Evolutionary conservation across 2,329 filamentous ascomycete species (phyloP), one percentile per base, ranked within the genome.

Genomic region (Pleurostoma richardsiae): DNA sequence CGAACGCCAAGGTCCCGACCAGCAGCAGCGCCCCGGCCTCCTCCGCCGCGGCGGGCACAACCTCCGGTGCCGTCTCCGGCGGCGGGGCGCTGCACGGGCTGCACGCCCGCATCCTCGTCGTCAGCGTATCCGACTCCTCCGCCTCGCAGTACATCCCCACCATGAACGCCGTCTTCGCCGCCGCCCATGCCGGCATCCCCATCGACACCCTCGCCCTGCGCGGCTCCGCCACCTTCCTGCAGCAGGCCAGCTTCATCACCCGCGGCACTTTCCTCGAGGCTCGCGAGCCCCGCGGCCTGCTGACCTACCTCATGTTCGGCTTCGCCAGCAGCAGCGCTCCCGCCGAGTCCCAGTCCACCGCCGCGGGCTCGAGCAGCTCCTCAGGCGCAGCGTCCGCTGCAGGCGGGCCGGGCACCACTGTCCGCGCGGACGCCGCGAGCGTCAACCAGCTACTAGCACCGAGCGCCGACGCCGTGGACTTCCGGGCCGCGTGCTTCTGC

Each of bases 101-200:
- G 26, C 85, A 88, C 55, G 86, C 85, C 10, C 87, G 94, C 50
- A 95, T 99, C 59, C 78, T 99, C 46, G 84, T 97, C 52, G 66
- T 99, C 45, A 95, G 88, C 42, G 90, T 96, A 4, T 95, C 89
- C 41, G 90, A 90, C 60, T 77, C 79, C 39, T 88, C 92, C 58
- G 81, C 95, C 0, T 83, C 90, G 4, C 87, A 97, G 66, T 99
- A 99, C 71, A 99, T 99, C 47, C 87, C 92, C 1, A 94, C 95
- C 56, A 99, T 99, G 94, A 99, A 99, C 70, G 82, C 86, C 58
- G 95, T 97, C 51, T 99, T 99, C 67, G 94, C 94, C 3, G 94
- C 92, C 49, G 88, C 95, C 59, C 85, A 92, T 53, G 79, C 90
- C 46, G 82, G 82, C 56, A 90, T 99, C 53, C 88, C 91, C 28